Base-by-base conservation (phyloP, 2,329 filamentous ascomycete species). In the Fusarium buharicum region DNA sequence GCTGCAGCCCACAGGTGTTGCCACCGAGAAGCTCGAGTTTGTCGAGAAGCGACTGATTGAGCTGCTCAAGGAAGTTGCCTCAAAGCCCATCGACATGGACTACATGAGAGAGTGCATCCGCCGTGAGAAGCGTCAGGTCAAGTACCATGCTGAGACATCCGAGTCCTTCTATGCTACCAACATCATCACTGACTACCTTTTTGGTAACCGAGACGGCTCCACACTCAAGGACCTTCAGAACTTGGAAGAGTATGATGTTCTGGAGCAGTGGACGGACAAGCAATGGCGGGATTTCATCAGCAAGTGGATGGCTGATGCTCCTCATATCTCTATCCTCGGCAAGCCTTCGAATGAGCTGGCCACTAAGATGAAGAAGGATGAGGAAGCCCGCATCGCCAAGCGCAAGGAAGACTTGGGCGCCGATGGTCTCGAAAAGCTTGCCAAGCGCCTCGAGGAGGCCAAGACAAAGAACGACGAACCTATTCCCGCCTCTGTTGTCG, bases 131-230 rank as follows among this genome's bases (percentile, higher is more conserved):
- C 86, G 93, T 41, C 91, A 93, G 70, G 85, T 92, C 70, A 93
- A 93, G 73, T 94, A 91, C 66, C 86, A 90, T 38, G 91, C 92
- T 0, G 95, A 99, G 75, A 88, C 86, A 45, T 91, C 90, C 3
- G 88, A 92, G 50, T 86, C 88, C 18, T 92, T 93, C 63, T 97
- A 94, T 75, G 89, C 92, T 1, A 89, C 87, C 62, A 90, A 91
- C 58, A 89, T 98, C 59, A 97, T 98, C 70, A 90, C 89, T 13
- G 93, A 98, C 72, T 97, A 96, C 73, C 84, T 98, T 10, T 99
- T 95, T 72, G 95, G 94, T 24, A 87, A 88, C 46, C 86, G 92
- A 28, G 90, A 97, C 73, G 96, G 95, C 1, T 90, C 90, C 3
- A 92, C 88, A 0, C 79, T 94, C 53, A 82, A 78, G 41, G 82